Conservation (phyloP, 148 eudicot species). For the Rhododendron vialii region DNA sequence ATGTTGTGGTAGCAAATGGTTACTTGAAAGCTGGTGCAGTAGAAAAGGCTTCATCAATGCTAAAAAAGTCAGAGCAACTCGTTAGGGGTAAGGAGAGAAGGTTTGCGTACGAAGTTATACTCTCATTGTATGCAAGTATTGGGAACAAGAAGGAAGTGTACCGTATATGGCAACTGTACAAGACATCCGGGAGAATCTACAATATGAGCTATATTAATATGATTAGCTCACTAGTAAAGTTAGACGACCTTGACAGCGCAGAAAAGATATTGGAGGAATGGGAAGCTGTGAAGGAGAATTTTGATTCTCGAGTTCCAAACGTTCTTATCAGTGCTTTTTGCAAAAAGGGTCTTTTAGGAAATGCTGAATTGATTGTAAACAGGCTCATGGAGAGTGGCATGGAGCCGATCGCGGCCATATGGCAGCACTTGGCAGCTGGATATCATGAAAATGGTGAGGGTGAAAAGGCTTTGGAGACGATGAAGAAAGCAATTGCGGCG, state of each 20-base stretch:
- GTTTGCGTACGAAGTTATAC: conserved; percentile 11
- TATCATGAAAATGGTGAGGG: conserved; percentile 21
- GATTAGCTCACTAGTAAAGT: conserved; percentile 26
- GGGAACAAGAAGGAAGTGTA: conserved; percentile 28
- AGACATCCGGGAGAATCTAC: conserved; percentile 11
- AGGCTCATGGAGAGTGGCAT: conserved; percentile 15
- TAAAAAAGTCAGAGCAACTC: conserved; percentile 30
- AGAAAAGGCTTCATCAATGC: conserved; percentile 23
- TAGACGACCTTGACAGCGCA: conserved; percentile 37
- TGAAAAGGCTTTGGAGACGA: conserved; percentile 33
- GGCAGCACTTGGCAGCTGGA: conserved; percentile 37
- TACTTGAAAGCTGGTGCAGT: conserved; percentile 27
- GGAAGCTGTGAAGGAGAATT: conserved; percentile 13
- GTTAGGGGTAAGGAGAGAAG: not conserved
- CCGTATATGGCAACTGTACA: conserved; percentile 34
- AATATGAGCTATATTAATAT: conserved; percentile 24
- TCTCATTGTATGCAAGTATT: conserved; percentile 25
- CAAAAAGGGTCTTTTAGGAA: conserved; percentile 29
- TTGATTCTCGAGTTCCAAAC: conserved; percentile 34
- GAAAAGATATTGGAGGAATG: conserved; percentile 35
- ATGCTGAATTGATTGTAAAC: conserved; percentile 25
- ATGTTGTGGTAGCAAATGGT: conserved; percentile 29
- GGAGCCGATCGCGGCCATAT: conserved; percentile 21
- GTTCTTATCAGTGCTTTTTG: conserved; percentile 28
- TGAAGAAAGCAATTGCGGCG: conserved; percentile 22